A percentile compares a stretch with the other conserved stretches of the same genome.
phyloP scores from a whole-genome alignment of 2,329 filamentous ascomycete species.

The Fusarium begoniae region DNA sequence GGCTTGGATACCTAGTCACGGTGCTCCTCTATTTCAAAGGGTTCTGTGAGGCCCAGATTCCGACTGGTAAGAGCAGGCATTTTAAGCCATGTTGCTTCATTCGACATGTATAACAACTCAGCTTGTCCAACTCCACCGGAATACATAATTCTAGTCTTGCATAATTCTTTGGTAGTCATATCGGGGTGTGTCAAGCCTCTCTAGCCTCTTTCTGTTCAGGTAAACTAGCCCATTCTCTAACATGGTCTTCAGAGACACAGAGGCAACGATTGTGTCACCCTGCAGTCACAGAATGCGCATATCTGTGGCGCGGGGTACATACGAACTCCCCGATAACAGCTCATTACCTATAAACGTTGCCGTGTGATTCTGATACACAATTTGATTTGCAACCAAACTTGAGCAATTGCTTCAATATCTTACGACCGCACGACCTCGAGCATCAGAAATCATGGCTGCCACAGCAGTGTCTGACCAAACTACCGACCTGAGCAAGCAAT shows the following conservation, averaged over 20 bases:
- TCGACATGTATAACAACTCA: not conserved
- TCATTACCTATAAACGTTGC: not conserved
- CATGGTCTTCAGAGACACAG: not conserved
- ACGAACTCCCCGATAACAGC: not conserved
- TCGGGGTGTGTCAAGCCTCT: not conserved
- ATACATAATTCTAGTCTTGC: not conserved
- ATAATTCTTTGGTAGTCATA: not conserved
- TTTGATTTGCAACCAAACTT: not conserved
- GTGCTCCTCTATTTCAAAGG: not conserved
- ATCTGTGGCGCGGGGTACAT: conserved; percentile 23
- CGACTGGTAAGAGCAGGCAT: not conserved
- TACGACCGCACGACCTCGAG: not conserved
- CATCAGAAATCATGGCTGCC: conserved; percentile 17
- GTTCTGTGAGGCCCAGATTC: no score
- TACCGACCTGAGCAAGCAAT: conserved; percentile 54
- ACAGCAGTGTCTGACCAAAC: conserved; percentile 19
- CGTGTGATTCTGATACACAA: not conserved
- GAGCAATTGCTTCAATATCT: not conserved
- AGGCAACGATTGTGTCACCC: conserved; percentile 11
- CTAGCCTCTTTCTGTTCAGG: not conserved
- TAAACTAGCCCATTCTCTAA: not conserved
- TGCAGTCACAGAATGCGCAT: conserved; percentile 12
- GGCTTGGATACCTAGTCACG: not conserved
- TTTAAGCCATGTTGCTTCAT: not conserved
- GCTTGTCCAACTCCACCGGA: not conserved